phyloP scores from a whole-genome alignment of 441 rosid species.

The Brassica balearica region DNA sequence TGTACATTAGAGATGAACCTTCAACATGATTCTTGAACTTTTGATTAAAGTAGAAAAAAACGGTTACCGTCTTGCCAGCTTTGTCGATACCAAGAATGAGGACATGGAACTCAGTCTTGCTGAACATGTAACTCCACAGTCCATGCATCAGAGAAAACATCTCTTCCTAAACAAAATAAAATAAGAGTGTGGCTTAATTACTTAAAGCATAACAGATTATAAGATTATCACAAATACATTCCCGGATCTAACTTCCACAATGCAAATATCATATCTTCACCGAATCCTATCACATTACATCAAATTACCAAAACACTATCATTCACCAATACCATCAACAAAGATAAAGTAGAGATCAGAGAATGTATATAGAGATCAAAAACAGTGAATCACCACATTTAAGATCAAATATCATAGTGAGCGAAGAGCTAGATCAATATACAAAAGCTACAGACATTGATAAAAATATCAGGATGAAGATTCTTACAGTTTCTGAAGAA shows the following conservation, averaged over 20 bases:
- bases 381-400: neutral
- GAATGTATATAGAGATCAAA: neutral
- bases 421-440: slow-evolving; percentile 2
- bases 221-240: too few species aligned
- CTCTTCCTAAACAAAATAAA: slow-evolving; percentile 39
- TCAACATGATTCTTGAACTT: neutral
- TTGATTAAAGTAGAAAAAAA: neutral
- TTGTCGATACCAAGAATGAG: slow-evolving; percentile 98
- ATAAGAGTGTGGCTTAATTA: neutral
- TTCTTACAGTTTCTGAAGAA: too few species aligned
- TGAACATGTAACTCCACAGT: slow-evolving; percentile 82
- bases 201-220: neutral
- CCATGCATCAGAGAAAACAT: slow-evolving; percentile 99
- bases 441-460: slow-evolving; percentile 2
- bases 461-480: neutral
- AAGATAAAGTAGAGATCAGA: neutral
- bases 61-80: slow-evolving; percentile 89
- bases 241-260: slow-evolving; percentile 2
- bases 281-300: neutral
- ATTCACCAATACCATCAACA: neutral
- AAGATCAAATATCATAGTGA: too few species aligned
- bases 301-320: neutral
- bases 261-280: slow-evolving; percentile 19
- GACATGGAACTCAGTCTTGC: slow-evolving; percentile 88
- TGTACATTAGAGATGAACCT: slow-evolving; percentile 13